Evolutionary conservation across 2,329 filamentous ascomycete genomes (phyloP).

Genomic region (Hypoxylon sp.): DNA sequence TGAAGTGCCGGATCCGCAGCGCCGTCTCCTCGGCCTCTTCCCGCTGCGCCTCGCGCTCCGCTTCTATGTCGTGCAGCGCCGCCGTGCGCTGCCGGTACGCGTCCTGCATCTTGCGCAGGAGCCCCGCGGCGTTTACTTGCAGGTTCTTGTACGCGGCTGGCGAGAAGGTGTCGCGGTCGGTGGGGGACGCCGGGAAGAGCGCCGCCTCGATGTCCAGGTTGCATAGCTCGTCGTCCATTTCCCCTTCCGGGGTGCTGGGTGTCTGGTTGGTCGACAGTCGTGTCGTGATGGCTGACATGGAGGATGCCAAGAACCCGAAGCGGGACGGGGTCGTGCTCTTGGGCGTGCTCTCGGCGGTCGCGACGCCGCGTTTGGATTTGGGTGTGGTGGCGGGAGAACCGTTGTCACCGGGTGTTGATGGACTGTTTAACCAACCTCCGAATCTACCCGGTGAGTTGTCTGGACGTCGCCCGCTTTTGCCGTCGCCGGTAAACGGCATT

Average conservation of each 20-base stretch:
- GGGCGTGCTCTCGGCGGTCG: constrained; percentile 44
- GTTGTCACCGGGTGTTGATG: constrained; percentile 39
- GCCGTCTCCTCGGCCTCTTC: constrained; percentile 67
- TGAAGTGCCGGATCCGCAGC: constrained; percentile 61
- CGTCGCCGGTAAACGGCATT: constrained; percentile 56
- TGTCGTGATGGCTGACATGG: constrained; percentile 55
- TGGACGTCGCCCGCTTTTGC: constrained; percentile 42
- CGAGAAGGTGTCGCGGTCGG: constrained; percentile 61
- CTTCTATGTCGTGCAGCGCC: constrained; percentile 59
- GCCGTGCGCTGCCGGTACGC: constrained; percentile 65
- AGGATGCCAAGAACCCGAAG: constrained; percentile 57
- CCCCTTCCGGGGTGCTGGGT: constrained; percentile 11
- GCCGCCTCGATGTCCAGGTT: constrained; percentile 63
- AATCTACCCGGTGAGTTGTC: constrained; percentile 44
- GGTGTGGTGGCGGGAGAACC: constrained; percentile 47
- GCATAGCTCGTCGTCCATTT: constrained; percentile 60
- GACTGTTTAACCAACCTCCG: constrained; percentile 47
- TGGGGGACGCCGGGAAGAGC: constrained; percentile 58
- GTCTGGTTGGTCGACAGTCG: constrained; percentile 45
- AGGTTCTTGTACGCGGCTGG: constrained; percentile 68
- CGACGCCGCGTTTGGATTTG: constrained; percentile 44
- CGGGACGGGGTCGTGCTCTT: constrained; percentile 51
- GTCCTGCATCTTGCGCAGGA: constrained; percentile 64
- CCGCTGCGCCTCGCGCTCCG: constrained; percentile 61
- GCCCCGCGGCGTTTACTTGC: constrained; percentile 63